Evolutionary conservation across 805 yeast genomes (phyloP).

Genomic region (Diddensiella caesifluorescens): DNA sequence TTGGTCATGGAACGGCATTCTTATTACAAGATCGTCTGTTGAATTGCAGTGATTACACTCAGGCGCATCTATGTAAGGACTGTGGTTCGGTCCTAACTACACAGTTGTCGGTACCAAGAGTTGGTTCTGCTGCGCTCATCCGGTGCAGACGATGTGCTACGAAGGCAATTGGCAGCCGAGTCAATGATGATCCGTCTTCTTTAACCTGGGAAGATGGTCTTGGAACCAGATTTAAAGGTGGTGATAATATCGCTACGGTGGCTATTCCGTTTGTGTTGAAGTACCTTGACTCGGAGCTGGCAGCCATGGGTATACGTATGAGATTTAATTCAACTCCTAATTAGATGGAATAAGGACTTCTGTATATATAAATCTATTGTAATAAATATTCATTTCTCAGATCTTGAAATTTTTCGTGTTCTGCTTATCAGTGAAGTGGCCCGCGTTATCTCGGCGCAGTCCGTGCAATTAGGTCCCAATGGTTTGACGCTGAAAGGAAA

Average conservation of each 20-base stretch:
- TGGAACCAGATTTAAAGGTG: slow-evolving; percentile 87
- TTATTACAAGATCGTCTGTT: slow-evolving; percentile 88
- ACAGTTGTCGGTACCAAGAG: slow-evolving; percentile 84
- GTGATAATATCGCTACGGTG: slow-evolving; percentile 87
- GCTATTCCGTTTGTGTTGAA: slow-evolving; percentile 96
- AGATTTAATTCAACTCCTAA: slow-evolving; percentile 72
- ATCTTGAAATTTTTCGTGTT: no score
- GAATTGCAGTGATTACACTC: slow-evolving; percentile 94
- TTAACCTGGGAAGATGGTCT: slow-evolving; percentile 97
- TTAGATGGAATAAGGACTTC: no score
- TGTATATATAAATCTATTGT: not conserved
- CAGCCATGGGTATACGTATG: slow-evolving; percentile 97
- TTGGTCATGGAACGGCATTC: slow-evolving; percentile 97
- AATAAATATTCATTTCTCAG: no score
- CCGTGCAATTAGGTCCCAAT: no score
- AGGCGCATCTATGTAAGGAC: slow-evolving; percentile 79
- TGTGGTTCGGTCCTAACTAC: slow-evolving; percentile 93
- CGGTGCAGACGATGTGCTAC: slow-evolving; percentile 90
- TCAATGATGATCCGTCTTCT: slow-evolving; percentile 39
- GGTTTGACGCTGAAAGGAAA: no score
- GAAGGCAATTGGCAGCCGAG: slow-evolving; percentile 46
- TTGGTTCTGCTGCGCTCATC: slow-evolving; percentile 70
- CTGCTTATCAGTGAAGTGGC: no score
- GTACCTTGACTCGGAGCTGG: slow-evolving; percentile 88
- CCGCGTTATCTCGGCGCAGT: no score